Evolutionary conservation across 1,284 basidiomycete genomes (phyloP).

Genomic region (Ustilago nuda): DNA sequence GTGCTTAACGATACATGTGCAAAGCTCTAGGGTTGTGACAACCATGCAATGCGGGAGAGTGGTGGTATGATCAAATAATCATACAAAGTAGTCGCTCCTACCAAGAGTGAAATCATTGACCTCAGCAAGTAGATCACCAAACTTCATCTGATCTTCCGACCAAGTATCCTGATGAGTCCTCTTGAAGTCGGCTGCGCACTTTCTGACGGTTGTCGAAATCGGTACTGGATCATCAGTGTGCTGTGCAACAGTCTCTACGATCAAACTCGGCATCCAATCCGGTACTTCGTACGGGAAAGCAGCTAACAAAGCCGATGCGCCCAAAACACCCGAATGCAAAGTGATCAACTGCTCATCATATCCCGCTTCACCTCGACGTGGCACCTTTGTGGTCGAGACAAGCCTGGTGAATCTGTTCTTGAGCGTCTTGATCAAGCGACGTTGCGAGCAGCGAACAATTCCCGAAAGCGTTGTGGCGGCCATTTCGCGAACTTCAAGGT

Average conservation of each 20-base stretch:
- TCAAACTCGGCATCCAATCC: conserved; percentile 83
- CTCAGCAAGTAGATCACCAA: conserved; percentile 75
- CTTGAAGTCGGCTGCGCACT: conserved; percentile 88
- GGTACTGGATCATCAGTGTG: conserved; percentile 92
- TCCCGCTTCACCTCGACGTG: conserved; percentile 72
- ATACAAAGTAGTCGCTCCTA: conserved; percentile 66
- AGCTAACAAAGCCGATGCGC: conserved; percentile 81
- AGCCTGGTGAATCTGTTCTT: conserved; percentile 56
- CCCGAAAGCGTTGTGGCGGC: conserved; percentile 78
- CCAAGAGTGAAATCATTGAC: conserved; percentile 66
- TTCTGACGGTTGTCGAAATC: conserved; percentile 88
- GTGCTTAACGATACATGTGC: background rate
- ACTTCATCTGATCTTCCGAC: conserved; percentile 88
- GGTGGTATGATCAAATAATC: background rate
- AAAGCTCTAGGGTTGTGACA: background rate
- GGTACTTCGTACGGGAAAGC: conserved; percentile 87
- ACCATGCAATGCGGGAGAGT: background rate
- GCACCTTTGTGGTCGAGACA: conserved; percentile 72
- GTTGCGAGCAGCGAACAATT: conserved; percentile 90
- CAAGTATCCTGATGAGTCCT: conserved; percentile 79
- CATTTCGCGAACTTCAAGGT: conserved; percentile 68
- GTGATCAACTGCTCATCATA: conserved; percentile 81
- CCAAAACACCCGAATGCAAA: conserved; percentile 89
- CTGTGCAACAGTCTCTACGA: conserved; percentile 74
- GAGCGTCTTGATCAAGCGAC: conserved; percentile 85